Percentiles rank a stretch among this genome's conserved stretches.
Conservation (phyloP, 208 protist genomes). For the Leishmania arabica region DNA sequence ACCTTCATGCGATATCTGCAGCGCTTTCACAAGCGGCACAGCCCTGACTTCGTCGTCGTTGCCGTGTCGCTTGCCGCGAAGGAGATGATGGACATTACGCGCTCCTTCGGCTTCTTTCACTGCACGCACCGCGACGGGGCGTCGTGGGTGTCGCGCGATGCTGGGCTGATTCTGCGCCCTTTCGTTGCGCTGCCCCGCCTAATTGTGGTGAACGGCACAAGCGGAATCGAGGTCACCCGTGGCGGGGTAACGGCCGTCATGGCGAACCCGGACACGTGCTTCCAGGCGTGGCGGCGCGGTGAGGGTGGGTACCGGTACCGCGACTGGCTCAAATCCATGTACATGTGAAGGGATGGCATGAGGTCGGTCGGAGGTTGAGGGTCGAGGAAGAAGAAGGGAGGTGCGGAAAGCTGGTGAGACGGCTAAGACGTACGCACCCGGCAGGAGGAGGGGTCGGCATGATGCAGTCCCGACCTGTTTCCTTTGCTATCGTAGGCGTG, state of each 20-base stretch:
- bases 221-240: slow-evolving; percentile 61
- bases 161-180: slow-evolving; percentile 51
- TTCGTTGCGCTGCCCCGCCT: slow-evolving; percentile 64
- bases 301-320: slow-evolving; percentile 31
- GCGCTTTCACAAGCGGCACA: slow-evolving; percentile 50
- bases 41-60: slow-evolving; percentile 77
- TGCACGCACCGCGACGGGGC: slow-evolving; percentile 73
- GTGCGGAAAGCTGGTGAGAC: not conserved
- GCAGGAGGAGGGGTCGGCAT: not conserved
- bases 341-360: slow-evolving; percentile 9
- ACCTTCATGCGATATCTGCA: slow-evolving; percentile 70
- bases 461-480: not conserved
- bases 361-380: not conserved
- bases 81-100: slow-evolving; percentile 74
- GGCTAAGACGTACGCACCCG: not conserved
- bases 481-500: not conserved
- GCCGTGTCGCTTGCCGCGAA: slow-evolving; percentile 60
- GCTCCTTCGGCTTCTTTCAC: slow-evolving; percentile 81
- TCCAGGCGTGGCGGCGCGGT: slow-evolving; percentile 56
- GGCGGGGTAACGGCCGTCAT: slow-evolving; percentile 71
- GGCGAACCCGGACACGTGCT: slow-evolving; percentile 63
- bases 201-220: slow-evolving; percentile 68
- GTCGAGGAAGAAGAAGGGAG: not conserved
- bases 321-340: slow-evolving; percentile 22
- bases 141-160: slow-evolving; percentile 72